Conservation (phyloP, 169 alveolate genomes). For the Plasmodium billcollinsi region DNA sequence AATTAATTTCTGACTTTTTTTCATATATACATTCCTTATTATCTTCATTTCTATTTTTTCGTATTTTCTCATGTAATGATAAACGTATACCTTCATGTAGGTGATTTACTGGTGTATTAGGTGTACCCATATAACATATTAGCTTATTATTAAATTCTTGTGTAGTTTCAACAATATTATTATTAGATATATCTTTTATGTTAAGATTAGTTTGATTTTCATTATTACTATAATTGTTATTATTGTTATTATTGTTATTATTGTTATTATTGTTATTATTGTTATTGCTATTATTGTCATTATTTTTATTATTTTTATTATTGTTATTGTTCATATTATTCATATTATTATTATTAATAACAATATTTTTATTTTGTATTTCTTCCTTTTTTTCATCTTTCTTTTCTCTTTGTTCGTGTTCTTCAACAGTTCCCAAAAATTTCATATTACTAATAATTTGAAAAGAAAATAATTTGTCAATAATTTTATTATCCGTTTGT, state of each 20-base stretch:
- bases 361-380: neutral
- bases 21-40: conserved; percentile 90
- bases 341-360: neutral
- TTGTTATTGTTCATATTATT: too few relatives aligned
- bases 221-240: too few relatives aligned
- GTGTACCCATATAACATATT: conserved; percentile 92
- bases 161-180: conserved; percentile 10
- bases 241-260: neutral
- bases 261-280: neutral
- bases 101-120: conserved; percentile 89
- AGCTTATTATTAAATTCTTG: conserved; percentile 62
- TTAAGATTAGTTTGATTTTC: too few relatives aligned
- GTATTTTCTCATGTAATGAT: conserved; percentile 91
- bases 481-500: conserved; percentile 44
- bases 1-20: conserved; percentile 89
- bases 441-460: conserved; percentile 31
- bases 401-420: neutral
- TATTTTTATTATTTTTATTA: neutral
- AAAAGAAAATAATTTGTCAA: conserved; percentile 52
- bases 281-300: too few relatives aligned
- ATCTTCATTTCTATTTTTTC: conserved; percentile 87
- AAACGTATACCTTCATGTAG: conserved; percentile 93
- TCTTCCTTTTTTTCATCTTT: neutral
- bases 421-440: conserved; percentile 18
- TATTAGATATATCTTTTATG: too few relatives aligned